Evolutionary conservation across 352 stramenopile species (phyloP).

Genomic region (Globisporangium ultimum): DNA sequence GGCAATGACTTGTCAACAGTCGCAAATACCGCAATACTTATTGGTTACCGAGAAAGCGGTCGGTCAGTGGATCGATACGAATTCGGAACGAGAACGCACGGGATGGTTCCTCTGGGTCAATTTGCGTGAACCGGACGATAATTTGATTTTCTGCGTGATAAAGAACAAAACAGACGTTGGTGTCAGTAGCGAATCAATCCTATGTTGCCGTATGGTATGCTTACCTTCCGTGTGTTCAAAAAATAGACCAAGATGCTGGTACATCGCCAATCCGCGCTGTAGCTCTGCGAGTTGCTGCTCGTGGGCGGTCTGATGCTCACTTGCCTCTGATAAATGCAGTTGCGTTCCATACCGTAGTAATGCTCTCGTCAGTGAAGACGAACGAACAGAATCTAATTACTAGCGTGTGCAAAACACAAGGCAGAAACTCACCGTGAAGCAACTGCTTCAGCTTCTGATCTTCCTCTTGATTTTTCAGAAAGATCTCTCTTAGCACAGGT

Average conservation of each 20-base stretch:
- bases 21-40: background rate
- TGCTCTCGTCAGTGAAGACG: background rate
- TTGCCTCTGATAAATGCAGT: slow-evolving; percentile 18
- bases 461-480: slow-evolving; percentile 52
- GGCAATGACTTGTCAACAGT: background rate
- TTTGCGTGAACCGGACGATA: slow-evolving; percentile 64
- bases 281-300: slow-evolving; percentile 59
- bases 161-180: slow-evolving; percentile 1
- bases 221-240: slow-evolving; percentile 64
- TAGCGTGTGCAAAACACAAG: too few relatives aligned
- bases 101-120: slow-evolving; percentile 47
- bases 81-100: slow-evolving; percentile 75
- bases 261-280: slow-evolving; percentile 56
- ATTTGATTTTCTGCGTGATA: slow-evolving; percentile 48
- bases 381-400: background rate
- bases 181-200: background rate
- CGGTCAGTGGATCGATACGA: slow-evolving; percentile 51
- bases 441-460: slow-evolving; percentile 53
- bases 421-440: slow-evolving; percentile 17
- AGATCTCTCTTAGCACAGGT: slow-evolving; percentile 43
- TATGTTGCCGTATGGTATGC: too few relatives aligned
- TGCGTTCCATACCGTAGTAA: too few relatives aligned
- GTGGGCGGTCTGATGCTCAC: slow-evolving; percentile 36
- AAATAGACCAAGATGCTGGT: slow-evolving; percentile 62
- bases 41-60: slow-evolving; percentile 56